A percentile compares a stretch with the other conserved stretches of the same genome.
These are phyloP conservation scores for Conringia planisiliqua DNA, from an alignment of 345 rosid genomes.

Conservation along the genomic window DNA sequence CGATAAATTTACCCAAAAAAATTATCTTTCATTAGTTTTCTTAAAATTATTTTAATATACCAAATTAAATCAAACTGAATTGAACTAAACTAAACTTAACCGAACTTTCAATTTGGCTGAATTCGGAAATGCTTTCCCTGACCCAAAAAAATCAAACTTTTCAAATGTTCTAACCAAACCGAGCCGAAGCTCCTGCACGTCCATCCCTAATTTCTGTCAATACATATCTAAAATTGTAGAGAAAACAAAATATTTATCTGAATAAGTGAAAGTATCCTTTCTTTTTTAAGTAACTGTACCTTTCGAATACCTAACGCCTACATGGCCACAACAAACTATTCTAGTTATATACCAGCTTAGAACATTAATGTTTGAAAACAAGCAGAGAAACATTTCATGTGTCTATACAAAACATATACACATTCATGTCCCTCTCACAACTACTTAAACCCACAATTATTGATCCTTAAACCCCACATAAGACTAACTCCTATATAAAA, in stretches of 20 bases:
- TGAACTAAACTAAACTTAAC: neutral
- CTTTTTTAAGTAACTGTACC: slow-evolving; percentile 18
- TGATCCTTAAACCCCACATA: slow-evolving; percentile 19
- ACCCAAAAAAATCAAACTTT: neutral
- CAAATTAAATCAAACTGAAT: too few relatives aligned
- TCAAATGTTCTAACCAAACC: neutral
- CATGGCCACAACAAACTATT: neutral
- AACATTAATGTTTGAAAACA: slow-evolving; percentile 15
- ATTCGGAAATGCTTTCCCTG: neutral
- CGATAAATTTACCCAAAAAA: too few relatives aligned
- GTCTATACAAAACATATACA: slow-evolving; percentile 23
- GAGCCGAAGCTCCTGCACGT: neutral
- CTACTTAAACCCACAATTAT: slow-evolving; percentile 1
- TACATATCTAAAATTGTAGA: neutral
- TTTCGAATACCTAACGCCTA: slow-evolving; percentile 25
- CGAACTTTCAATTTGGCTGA: neutral
- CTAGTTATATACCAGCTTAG: neutral
- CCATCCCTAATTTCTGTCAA: neutral
- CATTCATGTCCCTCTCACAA: slow-evolving; percentile 26
- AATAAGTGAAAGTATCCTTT: neutral
- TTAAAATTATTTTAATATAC: too few relatives aligned
- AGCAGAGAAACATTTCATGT: slow-evolving; percentile 28
- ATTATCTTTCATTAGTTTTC: too few relatives aligned
- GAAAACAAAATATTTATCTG: neutral
- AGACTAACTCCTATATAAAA: neutral